Evolutionary conservation across 768 basidiomycete species (phyloP).

Genomic region (Pleurotus djamor): DNA sequence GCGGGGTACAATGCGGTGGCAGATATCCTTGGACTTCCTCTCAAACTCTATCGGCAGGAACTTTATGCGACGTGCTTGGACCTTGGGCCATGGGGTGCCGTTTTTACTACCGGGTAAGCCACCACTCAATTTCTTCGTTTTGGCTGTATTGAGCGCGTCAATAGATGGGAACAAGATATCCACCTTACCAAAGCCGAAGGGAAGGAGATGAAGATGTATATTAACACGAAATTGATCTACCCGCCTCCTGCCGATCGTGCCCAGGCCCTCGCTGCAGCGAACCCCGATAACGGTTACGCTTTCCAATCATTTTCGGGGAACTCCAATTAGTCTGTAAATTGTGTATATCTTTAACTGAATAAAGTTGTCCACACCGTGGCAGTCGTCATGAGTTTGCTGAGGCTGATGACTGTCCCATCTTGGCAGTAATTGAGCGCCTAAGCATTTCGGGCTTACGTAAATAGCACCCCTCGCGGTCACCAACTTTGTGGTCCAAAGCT

Average conservation of each 20-base stretch:
- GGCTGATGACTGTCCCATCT: background rate
- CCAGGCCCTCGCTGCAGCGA: constrained; percentile 12
- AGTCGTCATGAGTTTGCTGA: too few relatives aligned
- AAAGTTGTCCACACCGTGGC: too few relatives aligned
- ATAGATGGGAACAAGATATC: constrained; percentile 17
- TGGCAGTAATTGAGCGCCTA: background rate
- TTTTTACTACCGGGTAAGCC: constrained; percentile 11
- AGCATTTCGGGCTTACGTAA: background rate
- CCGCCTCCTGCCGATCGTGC: constrained; percentile 13
- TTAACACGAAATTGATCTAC: constrained; percentile 17
- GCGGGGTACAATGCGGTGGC: constrained; percentile 15
- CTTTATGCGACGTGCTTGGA: constrained; percentile 17
- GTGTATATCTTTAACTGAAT: too few relatives aligned
- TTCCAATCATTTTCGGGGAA: background rate
- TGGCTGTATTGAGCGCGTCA: background rate
- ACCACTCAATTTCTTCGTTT: background rate
- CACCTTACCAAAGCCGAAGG: constrained; percentile 10
- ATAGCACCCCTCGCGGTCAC: too few relatives aligned
- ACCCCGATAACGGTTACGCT: constrained; percentile 8
- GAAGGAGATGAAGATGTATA: constrained; percentile 13
- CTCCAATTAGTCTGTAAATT: too few relatives aligned
- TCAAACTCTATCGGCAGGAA: constrained; percentile 13
- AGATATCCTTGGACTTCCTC: constrained; percentile 14
- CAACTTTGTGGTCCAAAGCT: too few relatives aligned
- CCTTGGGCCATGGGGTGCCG: constrained; percentile 16